phyloP scores from a whole-genome alignment of 805 yeast genomes.

The Sugiyamaella chiloensis region DNA sequence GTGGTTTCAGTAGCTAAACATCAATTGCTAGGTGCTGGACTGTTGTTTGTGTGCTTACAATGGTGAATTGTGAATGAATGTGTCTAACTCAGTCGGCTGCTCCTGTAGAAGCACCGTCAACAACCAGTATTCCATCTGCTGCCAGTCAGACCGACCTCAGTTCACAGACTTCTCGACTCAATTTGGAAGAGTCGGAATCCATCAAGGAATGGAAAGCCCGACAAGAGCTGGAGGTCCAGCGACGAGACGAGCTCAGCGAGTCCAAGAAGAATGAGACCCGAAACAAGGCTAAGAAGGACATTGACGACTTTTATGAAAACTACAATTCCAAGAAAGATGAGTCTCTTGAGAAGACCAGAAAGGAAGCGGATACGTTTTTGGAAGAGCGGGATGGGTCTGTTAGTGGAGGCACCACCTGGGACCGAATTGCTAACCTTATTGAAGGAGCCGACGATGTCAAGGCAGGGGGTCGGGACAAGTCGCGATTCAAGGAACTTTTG shows the following conservation, averaged over 20 bases:
- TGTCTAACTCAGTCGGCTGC: too few relatives aligned
- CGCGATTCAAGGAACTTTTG: slow-evolving; percentile 65
- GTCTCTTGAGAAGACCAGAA: slow-evolving; percentile 56
- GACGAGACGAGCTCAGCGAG: slow-evolving; percentile 70
- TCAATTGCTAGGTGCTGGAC: slow-evolving; percentile 3
- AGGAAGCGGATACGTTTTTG: slow-evolving; percentile 68
- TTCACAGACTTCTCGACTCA: slow-evolving; percentile 25
- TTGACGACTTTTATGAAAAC: slow-evolving; percentile 89
- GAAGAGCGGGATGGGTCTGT: slow-evolving; percentile 63
- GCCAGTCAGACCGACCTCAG: slow-evolving; percentile 16
- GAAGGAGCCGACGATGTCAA: slow-evolving; percentile 43
- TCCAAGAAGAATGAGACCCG: slow-evolving; percentile 64
- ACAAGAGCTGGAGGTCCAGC: slow-evolving; percentile 70
- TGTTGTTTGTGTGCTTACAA: too few relatives aligned
- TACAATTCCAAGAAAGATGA: slow-evolving; percentile 81
- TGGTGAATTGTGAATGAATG: too few relatives aligned
- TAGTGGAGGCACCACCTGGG: slow-evolving; percentile 53
- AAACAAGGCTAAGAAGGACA: slow-evolving; percentile 72
- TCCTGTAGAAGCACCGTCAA: too few relatives aligned
- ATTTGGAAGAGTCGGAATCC: slow-evolving; percentile 52
- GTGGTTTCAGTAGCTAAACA: too few relatives aligned
- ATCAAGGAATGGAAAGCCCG: slow-evolving; percentile 77
- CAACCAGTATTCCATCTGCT: slow-evolving; percentile 17
- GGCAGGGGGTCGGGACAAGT: slow-evolving; percentile 52
- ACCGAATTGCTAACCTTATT: slow-evolving; percentile 52